Evolutionary conservation across 129 eudicot genomes (phyloP).

Genomic region (Rutidosis leptorrhynchoides): DNA sequence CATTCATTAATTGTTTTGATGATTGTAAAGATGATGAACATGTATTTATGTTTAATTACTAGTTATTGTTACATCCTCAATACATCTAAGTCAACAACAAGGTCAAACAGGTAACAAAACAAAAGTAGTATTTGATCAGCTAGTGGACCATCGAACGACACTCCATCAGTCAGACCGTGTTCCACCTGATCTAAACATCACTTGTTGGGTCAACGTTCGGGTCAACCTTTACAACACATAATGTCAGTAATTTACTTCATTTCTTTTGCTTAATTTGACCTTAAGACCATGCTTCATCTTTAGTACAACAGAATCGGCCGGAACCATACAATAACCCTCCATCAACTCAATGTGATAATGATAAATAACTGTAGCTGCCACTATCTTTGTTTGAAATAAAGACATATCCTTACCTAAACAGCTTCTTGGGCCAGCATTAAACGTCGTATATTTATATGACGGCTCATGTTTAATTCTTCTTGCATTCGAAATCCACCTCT

Average conservation of each 20-base stretch:
- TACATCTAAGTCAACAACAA: too few species aligned
- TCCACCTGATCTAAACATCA: too few species aligned
- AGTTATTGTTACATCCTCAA: too few species aligned
- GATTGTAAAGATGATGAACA: too few species aligned
- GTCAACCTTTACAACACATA: too few species aligned
- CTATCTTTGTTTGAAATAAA: slow-evolving; percentile 44
- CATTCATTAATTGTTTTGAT: too few species aligned
- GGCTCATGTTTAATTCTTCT: slow-evolving; percentile 52
- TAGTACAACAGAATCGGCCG: slow-evolving; percentile 34
- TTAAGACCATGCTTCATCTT: slow-evolving; percentile 48
- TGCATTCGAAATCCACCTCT: slow-evolving; percentile 47
- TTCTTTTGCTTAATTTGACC: slow-evolving; percentile 28
- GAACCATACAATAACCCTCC: slow-evolving; percentile 35
- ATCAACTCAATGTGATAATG: slow-evolving; percentile 38
- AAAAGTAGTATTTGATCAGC: too few species aligned
- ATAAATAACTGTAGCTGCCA: slow-evolving; percentile 31
- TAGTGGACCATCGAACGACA: too few species aligned
- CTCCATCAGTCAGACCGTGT: too few species aligned
- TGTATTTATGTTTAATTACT: too few species aligned
- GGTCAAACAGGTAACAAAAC: too few species aligned
- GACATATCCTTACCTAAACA: slow-evolving; percentile 65
- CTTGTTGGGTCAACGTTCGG: too few species aligned
- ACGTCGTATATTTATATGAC: slow-evolving; percentile 45
- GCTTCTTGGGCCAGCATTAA: slow-evolving; percentile 53
- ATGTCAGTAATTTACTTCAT: background rate